Evolutionary conservation across 176 grass and related monocot species (phyloP).

Genomic region (Raddia distichophylla): DNA sequence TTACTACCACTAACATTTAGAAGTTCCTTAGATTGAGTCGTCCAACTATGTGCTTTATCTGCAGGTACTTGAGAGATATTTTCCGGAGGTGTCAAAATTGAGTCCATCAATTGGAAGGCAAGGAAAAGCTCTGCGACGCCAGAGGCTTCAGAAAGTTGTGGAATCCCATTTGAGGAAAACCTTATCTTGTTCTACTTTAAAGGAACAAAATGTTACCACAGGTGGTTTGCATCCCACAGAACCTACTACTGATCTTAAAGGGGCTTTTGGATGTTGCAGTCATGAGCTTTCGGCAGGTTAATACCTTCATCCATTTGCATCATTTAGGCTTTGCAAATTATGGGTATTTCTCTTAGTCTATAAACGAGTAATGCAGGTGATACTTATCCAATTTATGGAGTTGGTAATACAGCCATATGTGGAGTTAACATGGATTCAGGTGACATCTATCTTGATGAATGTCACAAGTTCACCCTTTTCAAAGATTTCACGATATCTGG

Average conservation of each 20-base stretch:
- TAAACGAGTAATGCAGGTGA: conserved; percentile 34
- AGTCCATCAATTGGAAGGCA: conserved; percentile 91
- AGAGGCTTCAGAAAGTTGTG: conserved; percentile 60
- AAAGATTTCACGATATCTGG: conserved; percentile 71
- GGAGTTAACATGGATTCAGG: conserved; percentile 18
- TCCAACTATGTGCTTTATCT: conserved; percentile 7
- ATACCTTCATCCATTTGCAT: conserved; percentile 20
- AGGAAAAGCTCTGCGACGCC: conserved; percentile 85
- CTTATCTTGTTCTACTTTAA: conserved; percentile 35
- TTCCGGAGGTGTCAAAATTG: conserved; percentile 63
- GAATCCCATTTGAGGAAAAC: conserved; percentile 48
- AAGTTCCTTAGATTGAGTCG: conserved; percentile 5
- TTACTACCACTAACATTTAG: not conserved
- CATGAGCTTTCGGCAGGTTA: conserved; percentile 17
- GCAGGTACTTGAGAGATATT: conserved; percentile 82
- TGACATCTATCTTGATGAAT: conserved; percentile 39
- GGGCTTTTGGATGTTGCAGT: not conserved
- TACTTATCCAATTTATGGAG: conserved; percentile 3
- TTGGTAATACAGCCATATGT: conserved; percentile 29
- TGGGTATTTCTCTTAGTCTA: not conserved
- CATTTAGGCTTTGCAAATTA: not conserved
- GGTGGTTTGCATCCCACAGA: conserved; percentile 21
- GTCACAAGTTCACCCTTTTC: conserved; percentile 64
- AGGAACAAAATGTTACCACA: conserved; percentile 36
- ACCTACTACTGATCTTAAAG: conserved; percentile 38